Conservation (phyloP, 345 rosid genomes). For the Hibiscus syriacus region DNA sequence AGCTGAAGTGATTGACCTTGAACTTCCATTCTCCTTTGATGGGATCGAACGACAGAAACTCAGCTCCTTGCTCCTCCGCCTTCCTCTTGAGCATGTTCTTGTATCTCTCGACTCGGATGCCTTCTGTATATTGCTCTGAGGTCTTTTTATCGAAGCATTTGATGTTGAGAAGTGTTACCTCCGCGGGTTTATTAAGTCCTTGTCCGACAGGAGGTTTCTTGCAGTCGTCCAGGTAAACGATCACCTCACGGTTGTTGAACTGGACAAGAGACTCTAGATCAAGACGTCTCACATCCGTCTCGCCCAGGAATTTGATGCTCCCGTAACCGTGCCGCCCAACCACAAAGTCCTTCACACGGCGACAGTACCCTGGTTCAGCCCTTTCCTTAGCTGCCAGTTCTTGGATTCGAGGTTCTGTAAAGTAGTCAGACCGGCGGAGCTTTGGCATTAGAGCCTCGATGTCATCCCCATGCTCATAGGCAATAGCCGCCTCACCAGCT, state of each 20-base stretch:
- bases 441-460: constrained; percentile 93
- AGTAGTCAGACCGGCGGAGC: constrained; percentile 69
- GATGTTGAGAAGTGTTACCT: constrained; percentile 86
- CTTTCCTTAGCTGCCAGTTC: constrained; percentile 91
- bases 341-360: constrained; percentile 66
- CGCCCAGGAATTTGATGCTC: constrained; percentile 77
- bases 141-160: constrained; percentile 81
- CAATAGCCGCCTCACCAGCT: constrained; percentile 80
- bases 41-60: constrained; percentile 75
- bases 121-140: constrained; percentile 60
- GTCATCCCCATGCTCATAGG: constrained; percentile 73
- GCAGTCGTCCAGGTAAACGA: constrained; percentile 92
- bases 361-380: constrained; percentile 69
- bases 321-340: constrained; percentile 87
- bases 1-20: constrained; percentile 77
- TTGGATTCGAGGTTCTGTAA: constrained; percentile 86
- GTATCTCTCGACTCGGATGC: constrained; percentile 58
- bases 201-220: constrained; percentile 87
- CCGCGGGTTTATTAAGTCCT: constrained; percentile 92
- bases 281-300: constrained; percentile 75
- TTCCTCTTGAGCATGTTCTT: constrained; percentile 82
- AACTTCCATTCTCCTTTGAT: constrained; percentile 87
- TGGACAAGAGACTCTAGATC: constrained; percentile 77
- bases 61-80: constrained; percentile 84
- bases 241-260: constrained; percentile 82